A percentile compares a stretch with the other conserved stretches of the same genome.
Evolutionary conservation across 108 stramenopile genomes (phyloP).

Genomic region (Cyclostephanos tholiformis): DNA sequence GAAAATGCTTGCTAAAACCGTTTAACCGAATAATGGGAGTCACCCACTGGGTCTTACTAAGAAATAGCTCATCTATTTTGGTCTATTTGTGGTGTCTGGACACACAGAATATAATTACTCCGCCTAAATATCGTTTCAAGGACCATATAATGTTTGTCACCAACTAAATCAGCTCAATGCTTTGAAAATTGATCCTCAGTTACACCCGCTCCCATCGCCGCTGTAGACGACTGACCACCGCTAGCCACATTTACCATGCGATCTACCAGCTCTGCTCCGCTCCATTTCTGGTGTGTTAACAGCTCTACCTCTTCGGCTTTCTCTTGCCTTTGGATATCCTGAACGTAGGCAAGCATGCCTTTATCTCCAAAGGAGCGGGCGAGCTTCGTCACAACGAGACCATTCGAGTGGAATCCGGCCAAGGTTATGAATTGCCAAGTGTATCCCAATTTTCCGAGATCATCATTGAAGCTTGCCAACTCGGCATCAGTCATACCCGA

Average conservation of each 20-base stretch:
- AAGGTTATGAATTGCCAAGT: slow-evolving; percentile 97
- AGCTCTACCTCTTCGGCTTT: slow-evolving; percentile 85
- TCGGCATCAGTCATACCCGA: slow-evolving; percentile 88
- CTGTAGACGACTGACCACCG: slow-evolving; percentile 88
- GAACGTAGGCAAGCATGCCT: slow-evolving; percentile 94
- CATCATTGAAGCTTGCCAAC: slow-evolving; percentile 87
- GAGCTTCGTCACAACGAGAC: slow-evolving; percentile 85
- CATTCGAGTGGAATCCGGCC: slow-evolving; percentile 95
- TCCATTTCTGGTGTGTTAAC: slow-evolving; percentile 95
- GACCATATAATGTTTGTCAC: no score
- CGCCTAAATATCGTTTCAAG: no score
- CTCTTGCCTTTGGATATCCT: slow-evolving; percentile 91
- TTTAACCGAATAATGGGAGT: no score
- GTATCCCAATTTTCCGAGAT: slow-evolving; percentile 84
- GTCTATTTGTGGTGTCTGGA: no score
- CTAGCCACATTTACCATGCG: slow-evolving; percentile 89
- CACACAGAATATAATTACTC: no score
- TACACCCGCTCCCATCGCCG: slow-evolving; percentile 92
- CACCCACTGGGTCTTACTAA: no score
- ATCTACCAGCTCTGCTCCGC: slow-evolving; percentile 95
- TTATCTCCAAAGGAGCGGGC: slow-evolving; percentile 86
- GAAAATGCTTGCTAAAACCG: no score
- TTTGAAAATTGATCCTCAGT: slow-evolving; percentile 87
- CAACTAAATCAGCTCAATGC: slow-evolving; percentile 35
- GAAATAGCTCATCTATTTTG: no score